These are phyloP conservation scores for Pelargonium cotyledonis DNA, from an alignment of 441 rosid species.

Conservation along the genomic window DNA sequence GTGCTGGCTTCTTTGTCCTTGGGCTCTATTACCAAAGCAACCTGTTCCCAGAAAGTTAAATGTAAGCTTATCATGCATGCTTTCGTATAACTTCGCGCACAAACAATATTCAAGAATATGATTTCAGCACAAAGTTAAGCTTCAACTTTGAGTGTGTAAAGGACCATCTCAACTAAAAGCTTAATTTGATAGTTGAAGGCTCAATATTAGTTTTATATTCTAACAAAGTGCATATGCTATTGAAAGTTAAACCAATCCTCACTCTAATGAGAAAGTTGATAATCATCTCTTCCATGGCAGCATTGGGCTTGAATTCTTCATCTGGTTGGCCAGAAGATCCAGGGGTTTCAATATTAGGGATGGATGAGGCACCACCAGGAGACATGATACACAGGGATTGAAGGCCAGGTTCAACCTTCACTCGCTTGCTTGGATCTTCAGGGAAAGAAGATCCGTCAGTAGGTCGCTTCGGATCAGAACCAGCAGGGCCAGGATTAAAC, in stretches of 20 bases:
- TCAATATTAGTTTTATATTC: too few relatives aligned
- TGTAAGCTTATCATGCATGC: conserved; percentile 2
- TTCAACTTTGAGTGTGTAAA: neutral
- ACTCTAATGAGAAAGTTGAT: conserved; percentile 96
- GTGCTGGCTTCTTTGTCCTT: conserved; percentile 90
- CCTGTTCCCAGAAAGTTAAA: conserved; percentile 42
- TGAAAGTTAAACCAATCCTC: conserved; percentile 32
- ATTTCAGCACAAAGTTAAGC: conserved; percentile 3
- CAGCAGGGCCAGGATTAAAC: conserved; percentile 41
- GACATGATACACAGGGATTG: conserved; percentile 85
- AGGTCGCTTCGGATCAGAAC: conserved; percentile 58
- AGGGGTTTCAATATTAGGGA: conserved; percentile 84
- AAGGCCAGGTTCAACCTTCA: conserved; percentile 91
- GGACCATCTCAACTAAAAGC: too few relatives aligned
- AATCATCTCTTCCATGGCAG: conserved; percentile 99
- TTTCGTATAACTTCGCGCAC: neutral
- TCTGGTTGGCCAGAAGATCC: conserved; percentile 95
- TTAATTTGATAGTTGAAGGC: too few relatives aligned
- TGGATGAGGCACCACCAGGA: conserved; percentile 84
- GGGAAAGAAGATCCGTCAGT: conserved; percentile 62
- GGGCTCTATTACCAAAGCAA: conserved; percentile 96
- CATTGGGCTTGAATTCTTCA: conserved; percentile 99
- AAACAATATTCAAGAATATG: conserved; percentile 1
- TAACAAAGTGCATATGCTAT: neutral
- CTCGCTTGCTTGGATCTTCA: conserved; percentile 78